phyloP scores from a whole-genome alignment of 2,329 filamentous ascomycete genomes.

The Colletotrichum australisinense region DNA sequence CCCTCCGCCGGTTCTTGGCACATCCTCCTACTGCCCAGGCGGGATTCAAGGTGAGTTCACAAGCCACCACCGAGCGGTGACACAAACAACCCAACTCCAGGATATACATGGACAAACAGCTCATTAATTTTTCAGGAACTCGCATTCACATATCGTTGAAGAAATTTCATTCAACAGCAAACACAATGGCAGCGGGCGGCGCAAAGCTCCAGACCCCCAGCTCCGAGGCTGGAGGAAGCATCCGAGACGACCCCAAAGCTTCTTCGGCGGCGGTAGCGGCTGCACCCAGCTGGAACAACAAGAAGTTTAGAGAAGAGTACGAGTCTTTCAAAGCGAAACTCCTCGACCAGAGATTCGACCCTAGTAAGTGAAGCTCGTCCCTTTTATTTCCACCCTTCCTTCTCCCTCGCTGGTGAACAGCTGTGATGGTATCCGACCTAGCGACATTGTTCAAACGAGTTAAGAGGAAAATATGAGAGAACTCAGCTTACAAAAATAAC shows the following conservation, averaged over 20 bases:
- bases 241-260: slow-evolving; percentile 41
- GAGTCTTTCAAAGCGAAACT: slow-evolving; percentile 52
- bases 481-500: background rate
- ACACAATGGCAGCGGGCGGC: slow-evolving; percentile 20
- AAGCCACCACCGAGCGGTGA: background rate
- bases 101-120: background rate
- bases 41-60: background rate
- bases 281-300: slow-evolving; percentile 42
- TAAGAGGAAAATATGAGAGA: background rate
- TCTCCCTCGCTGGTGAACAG: no score
- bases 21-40: background rate
- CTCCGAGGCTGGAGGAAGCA: slow-evolving; percentile 27
- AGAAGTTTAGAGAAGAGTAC: slow-evolving; percentile 57
- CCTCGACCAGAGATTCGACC: slow-evolving; percentile 58
- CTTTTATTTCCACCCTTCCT: background rate
- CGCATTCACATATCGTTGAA: background rate
- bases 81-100: background rate
- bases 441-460: background rate
- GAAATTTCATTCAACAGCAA: background rate
- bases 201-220: slow-evolving; percentile 27
- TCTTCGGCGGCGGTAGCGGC: background rate
- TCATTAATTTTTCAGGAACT: background rate
- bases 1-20: background rate
- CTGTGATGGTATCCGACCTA: background rate
- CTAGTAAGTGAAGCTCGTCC: slow-evolving; percentile 41